Evolutionary conservation across 2,329 filamentous ascomycete genomes (phyloP).

Genomic region (Ceratocystis lukuohia): DNA sequence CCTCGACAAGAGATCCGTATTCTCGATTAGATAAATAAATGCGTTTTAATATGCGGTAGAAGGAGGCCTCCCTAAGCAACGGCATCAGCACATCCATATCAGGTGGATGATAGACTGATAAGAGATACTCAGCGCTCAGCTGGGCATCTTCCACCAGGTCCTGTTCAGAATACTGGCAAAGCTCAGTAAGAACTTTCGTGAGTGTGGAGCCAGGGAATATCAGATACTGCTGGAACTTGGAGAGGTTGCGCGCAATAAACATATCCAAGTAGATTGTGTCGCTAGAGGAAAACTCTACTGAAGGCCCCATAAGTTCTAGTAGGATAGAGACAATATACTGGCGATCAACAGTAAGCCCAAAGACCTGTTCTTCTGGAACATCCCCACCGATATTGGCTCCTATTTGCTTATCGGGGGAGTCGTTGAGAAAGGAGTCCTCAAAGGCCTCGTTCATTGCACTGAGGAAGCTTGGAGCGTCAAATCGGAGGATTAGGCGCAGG

Average conservation of each 20-base stretch:
- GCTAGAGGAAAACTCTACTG: conserved; percentile 54
- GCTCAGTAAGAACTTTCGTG: conserved; percentile 62
- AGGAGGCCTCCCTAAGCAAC: conserved; percentile 63
- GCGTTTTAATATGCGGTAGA: conserved; percentile 83
- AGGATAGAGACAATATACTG: conserved; percentile 89
- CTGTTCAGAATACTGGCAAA: conserved; percentile 70
- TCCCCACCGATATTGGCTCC: conserved; percentile 40
- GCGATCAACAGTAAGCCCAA: conserved; percentile 62
- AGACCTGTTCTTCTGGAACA: conserved; percentile 51
- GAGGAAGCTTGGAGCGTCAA: conserved; percentile 82
- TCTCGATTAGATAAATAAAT: conserved; percentile 70
- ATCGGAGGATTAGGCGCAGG: conserved; percentile 68
- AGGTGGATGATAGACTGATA: conserved; percentile 85
- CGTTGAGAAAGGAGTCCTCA: conserved; percentile 86
- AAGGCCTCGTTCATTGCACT: conserved; percentile 96
- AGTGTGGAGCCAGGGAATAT: conserved; percentile 77
- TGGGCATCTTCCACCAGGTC: conserved; percentile 87
- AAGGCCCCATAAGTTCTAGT: conserved; percentile 72
- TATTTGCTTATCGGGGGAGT: conserved; percentile 49
- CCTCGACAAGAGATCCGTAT: conserved; percentile 62
- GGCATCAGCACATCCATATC: conserved; percentile 65
- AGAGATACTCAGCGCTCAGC: conserved; percentile 86
- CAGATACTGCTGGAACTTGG: conserved; percentile 94
- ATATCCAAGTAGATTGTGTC: conserved; percentile 95
- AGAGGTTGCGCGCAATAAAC: conserved; percentile 91